Percentiles rank a stretch among this genome's conserved stretches.
These are phyloP conservation scores for Talaromyces ruber DNA, from an alignment of 495 filamentous ascomycete genomes.

Conservation along the genomic window DNA sequence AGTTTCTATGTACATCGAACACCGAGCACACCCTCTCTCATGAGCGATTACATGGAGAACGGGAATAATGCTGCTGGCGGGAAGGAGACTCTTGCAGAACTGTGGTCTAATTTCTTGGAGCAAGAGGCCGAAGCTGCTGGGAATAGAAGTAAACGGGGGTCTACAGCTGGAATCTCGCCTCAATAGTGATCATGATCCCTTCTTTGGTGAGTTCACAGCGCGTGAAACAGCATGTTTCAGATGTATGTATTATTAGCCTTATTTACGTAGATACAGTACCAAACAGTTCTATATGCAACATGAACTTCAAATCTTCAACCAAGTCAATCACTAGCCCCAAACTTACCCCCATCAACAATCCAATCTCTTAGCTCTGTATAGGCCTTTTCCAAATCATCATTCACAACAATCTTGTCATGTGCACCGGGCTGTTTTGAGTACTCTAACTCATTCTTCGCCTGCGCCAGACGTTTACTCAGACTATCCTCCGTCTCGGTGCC, in stretches of 20 bases:
- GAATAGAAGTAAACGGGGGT: neutral
- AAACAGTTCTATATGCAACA: neutral
- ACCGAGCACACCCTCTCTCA: slow-evolving; percentile 72
- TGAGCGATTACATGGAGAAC: slow-evolving; percentile 63
- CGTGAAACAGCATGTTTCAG: neutral
- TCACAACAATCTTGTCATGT: slow-evolving; percentile 82
- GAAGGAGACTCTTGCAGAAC: slow-evolving; percentile 75
- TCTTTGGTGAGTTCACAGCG: neutral
- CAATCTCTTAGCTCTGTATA: slow-evolving; percentile 71
- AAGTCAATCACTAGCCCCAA: slow-evolving; percentile 22
- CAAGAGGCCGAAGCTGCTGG: slow-evolving; percentile 52
- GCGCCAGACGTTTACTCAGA: slow-evolving; percentile 63
- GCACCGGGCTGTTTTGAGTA: slow-evolving; percentile 64
- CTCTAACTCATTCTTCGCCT: slow-evolving; percentile 76
- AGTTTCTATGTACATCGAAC: slow-evolving; percentile 74
- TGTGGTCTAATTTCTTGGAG: slow-evolving; percentile 89
- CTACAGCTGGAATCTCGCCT: slow-evolving; percentile 6
- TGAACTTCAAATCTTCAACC: neutral
- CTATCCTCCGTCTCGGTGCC: slow-evolving; percentile 77
- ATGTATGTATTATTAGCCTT: neutral
- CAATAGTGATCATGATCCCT: neutral
- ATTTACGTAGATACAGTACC: neutral
- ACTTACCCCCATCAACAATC: slow-evolving; percentile 40
- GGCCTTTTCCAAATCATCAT: slow-evolving; percentile 79
- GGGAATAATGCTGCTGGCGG: slow-evolving; percentile 23